phyloP scores from a whole-genome alignment of 768 basidiomycete species.

The Glaciozyma martinii region DNA sequence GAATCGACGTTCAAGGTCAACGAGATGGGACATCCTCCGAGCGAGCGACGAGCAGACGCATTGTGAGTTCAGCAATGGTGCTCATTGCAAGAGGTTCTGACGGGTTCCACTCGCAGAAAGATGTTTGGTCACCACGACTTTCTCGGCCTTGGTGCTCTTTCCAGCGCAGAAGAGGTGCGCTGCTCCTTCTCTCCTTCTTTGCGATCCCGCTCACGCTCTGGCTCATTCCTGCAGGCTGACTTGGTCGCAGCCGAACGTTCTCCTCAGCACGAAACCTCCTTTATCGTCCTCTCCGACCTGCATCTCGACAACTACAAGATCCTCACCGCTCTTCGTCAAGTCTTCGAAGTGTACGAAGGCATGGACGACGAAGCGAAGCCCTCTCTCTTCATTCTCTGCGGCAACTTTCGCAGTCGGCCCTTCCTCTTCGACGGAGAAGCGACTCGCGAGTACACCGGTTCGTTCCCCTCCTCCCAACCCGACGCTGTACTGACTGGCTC shows the following conservation, averaged over 20 bases:
- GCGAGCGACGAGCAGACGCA: slow-evolving; percentile 75
- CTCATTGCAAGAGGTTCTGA: neutral
- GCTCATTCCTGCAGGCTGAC: slow-evolving; percentile 9
- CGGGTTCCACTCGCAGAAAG: slow-evolving; percentile 47
- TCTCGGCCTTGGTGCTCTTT: slow-evolving; percentile 85
- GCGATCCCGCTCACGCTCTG: neutral
- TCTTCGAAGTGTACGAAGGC: slow-evolving; percentile 72
- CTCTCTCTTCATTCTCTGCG: slow-evolving; percentile 80
- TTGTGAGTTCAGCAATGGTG: slow-evolving; percentile 47
- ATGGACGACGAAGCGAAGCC: slow-evolving; percentile 70
- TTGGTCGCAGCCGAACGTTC: slow-evolving; percentile 16
- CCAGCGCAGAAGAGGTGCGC: slow-evolving; percentile 78
- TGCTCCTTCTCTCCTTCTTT: neutral
- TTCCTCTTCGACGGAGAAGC: slow-evolving; percentile 68
- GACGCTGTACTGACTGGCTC: neutral
- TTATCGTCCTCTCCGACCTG: slow-evolving; percentile 91
- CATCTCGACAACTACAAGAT: slow-evolving; percentile 88
- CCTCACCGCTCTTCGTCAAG: slow-evolving; percentile 63
- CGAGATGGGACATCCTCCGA: slow-evolving; percentile 95
- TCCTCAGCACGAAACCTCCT: slow-evolving; percentile 36
- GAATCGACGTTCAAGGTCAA: slow-evolving; percentile 79
- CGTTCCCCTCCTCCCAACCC: neutral
- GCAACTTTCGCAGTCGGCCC: slow-evolving; percentile 85
- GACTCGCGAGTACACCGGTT: slow-evolving; percentile 78
- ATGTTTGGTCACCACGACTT: slow-evolving; percentile 97